A percentile compares a stretch with the other conserved stretches of the same genome.
phyloP scores from a whole-genome alignment of 352 stramenopile genomes.

The Globisporangium cylindrosporum region DNA sequence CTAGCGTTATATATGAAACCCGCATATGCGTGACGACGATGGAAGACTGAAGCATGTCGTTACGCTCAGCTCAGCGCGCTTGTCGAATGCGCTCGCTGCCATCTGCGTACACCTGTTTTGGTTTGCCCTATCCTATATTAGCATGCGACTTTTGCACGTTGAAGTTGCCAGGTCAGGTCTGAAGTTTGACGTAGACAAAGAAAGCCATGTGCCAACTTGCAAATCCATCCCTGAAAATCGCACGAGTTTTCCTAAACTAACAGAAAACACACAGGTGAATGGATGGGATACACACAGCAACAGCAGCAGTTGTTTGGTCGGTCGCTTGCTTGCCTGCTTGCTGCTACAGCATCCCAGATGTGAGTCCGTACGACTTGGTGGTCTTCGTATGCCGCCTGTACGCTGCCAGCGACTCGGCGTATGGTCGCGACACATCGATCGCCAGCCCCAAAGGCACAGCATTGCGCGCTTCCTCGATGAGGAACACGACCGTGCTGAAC shows the following conservation, averaged over 20 bases:
- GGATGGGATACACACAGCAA: no score
- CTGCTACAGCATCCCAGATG: conserved; percentile 17
- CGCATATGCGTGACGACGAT: neutral
- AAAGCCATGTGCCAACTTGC: neutral
- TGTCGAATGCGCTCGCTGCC: neutral
- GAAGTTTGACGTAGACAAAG: conserved; percentile 8
- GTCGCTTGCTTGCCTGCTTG: no score
- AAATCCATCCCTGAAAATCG: neutral
- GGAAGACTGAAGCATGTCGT: neutral
- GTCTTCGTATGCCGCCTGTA: no score
- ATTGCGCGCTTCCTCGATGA: no score
- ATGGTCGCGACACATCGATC: no score
- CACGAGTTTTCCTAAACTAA: neutral
- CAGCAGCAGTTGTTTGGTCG: no score
- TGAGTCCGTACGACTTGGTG: no score
- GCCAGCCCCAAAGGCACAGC: no score
- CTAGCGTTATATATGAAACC: neutral
- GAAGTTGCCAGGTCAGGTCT: neutral
- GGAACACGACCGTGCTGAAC: no score
- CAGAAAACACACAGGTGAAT: neutral
- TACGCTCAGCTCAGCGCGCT: neutral
- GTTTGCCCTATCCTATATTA: neutral
- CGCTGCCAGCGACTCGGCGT: no score
- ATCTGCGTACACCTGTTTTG: neutral
- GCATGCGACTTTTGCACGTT: neutral